These are phyloP conservation scores for Hordeum vulgare DNA, from an alignment of 176 grass and related monocot species.

Conservation along the genomic window MorexV3_pseudomolecules_assembly NC_058521.1:11821040-11821539, in stretches of 20 bases:
- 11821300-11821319: slow-evolving; percentile 23
- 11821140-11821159: slow-evolving; percentile 18
- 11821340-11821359: slow-evolving; percentile 37
- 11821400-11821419: slow-evolving; percentile 15
- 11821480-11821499: slow-evolving; percentile 44
- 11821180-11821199: slow-evolving; percentile 29
- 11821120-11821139: slow-evolving; percentile 34
- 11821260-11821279: slow-evolving; percentile 75
- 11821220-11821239: slow-evolving; percentile 60
- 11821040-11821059: slow-evolving; percentile 30
- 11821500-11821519: neutral
- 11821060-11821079: slow-evolving; percentile 38
- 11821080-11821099: slow-evolving; percentile 56
- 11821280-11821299: slow-evolving; percentile 60
- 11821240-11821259: slow-evolving; percentile 51
- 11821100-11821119: slow-evolving; percentile 57
- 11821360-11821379: neutral
- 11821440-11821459: neutral
- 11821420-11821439: slow-evolving; percentile 33
- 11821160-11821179: slow-evolving; percentile 41
- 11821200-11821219: slow-evolving; percentile 36
- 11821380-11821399: slow-evolving; percentile 48
- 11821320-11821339: slow-evolving; percentile 15
- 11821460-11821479: slow-evolving; percentile 62
- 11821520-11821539: neutral